A percentile compares a stretch with the other conserved stretches of the same genome.
These are phyloP conservation scores for Scutellaria barbata DNA, from an alignment of 257 asterid species.

Conservation along the genomic window DNA sequence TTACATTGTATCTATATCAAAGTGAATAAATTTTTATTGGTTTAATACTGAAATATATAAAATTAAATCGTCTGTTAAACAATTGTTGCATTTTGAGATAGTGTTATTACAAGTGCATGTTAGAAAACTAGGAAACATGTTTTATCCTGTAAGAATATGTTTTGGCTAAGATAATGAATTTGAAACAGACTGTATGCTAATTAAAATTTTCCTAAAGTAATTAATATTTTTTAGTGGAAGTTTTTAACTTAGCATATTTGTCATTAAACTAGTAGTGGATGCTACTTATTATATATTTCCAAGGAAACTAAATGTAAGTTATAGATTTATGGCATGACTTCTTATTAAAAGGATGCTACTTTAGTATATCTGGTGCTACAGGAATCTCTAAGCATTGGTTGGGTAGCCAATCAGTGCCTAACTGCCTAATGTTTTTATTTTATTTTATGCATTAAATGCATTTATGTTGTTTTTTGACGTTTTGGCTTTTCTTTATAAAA, in stretches of 20 bases:
- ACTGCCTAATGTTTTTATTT: background rate
- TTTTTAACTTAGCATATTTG: background rate
- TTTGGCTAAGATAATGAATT: background rate
- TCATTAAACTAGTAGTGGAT: background rate
- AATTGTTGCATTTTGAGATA: background rate
- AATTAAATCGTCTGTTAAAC: background rate
- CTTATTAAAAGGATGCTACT: background rate
- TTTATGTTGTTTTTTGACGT: no score
- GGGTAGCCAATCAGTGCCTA: background rate
- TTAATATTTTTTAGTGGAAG: background rate
- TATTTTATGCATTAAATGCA: background rate
- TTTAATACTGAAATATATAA: background rate
- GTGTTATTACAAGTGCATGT: background rate
- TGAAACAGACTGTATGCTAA: background rate
- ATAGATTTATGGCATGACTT: background rate
- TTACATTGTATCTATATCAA: background rate
- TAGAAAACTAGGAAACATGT: background rate
- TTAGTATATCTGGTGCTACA: background rate
- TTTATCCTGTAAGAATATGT: background rate
- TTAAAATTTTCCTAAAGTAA: background rate
- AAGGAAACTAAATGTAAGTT: background rate
- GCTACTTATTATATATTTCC: background rate
- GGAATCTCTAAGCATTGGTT: constrained; percentile 1
- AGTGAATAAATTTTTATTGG: background rate
- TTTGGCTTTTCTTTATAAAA: background rate